A percentile compares a stretch with the other conserved stretches of the same genome.
Conservation (phyloP, 1,284 basidiomycete genomes). For the Ustilago esculenta region DNA sequence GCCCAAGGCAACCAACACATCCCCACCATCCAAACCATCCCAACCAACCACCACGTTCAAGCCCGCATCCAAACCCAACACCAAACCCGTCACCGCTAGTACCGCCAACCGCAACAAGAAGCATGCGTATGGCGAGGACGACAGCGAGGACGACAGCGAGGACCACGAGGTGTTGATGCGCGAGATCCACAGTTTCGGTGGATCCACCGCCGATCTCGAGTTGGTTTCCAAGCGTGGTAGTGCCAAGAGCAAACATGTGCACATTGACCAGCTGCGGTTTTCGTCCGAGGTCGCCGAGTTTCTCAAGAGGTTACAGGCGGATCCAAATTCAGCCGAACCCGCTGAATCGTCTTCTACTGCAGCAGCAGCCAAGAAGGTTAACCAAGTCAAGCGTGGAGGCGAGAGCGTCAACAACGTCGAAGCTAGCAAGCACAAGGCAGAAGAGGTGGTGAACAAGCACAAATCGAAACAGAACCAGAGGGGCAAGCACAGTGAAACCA, state of each 20-base stretch:
- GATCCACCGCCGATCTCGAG: conserved; percentile 36
- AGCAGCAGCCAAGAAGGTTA: conserved; percentile 8
- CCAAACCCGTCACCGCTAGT: too few species aligned
- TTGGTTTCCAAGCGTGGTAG: conserved; percentile 32
- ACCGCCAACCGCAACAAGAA: conserved; percentile 19
- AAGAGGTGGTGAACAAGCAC: conserved; percentile 10
- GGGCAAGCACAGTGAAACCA: conserved; percentile 2
- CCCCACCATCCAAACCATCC: conserved; percentile 12
- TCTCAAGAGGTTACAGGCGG: conserved; percentile 34
- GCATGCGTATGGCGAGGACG: conserved; percentile 35
- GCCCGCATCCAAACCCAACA: conserved; percentile 7
- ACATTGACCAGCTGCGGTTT: conserved; percentile 42
- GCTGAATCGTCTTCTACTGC: not conserved
- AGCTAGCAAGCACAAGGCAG: conserved; percentile 1
- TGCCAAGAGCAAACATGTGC: conserved; percentile 31
- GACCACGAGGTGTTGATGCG: conserved; percentile 43
- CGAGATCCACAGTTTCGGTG: conserved; percentile 48
- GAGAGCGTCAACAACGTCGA: too few species aligned
- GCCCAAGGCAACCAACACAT: conserved; percentile 2
- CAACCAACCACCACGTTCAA: conserved; percentile 11
- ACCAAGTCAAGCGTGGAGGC: conserved; percentile 3
- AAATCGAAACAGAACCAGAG: conserved; percentile 22
- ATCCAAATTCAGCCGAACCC: conserved; percentile 22
- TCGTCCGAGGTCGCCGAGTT: conserved; percentile 34
- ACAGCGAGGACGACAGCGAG: conserved; percentile 43